A percentile compares a stretch with the other conserved stretches of the same genome.
These are phyloP conservation scores for Fusarium sp. DNA, from an alignment of 2,329 filamentous ascomycete genomes.

Conservation along the genomic window DNA sequence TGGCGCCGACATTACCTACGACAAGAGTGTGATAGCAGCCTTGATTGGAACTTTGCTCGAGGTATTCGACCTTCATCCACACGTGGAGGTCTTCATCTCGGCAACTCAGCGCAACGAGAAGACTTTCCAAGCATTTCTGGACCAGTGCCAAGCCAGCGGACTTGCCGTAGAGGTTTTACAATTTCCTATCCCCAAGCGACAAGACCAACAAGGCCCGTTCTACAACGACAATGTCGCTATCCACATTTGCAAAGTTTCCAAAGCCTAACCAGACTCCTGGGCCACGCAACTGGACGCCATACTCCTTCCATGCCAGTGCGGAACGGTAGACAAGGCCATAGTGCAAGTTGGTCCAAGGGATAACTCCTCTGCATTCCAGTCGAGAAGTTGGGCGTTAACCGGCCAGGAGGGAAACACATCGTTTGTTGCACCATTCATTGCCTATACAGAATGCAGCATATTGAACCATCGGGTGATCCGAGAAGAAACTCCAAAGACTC, in stretches of 20 bases:
- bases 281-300: conserved; percentile 14
- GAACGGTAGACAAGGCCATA: conserved; percentile 3
- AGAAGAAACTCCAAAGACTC: not conserved
- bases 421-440: conserved; percentile 20
- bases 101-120: conserved; percentile 77
- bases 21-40: conserved; percentile 70
- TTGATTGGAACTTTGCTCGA: conserved; percentile 74
- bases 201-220: conserved; percentile 71
- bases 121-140: conserved; percentile 74
- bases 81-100: conserved; percentile 72
- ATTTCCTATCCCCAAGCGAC: conserved; percentile 55
- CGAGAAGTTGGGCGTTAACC: conserved; percentile 10
- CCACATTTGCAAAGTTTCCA: conserved; percentile 59
- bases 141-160: conserved; percentile 64
- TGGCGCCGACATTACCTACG: conserved; percentile 84
- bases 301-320: conserved; percentile 5
- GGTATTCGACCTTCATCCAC: conserved; percentile 68
- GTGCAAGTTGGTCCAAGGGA: conserved; percentile 13
- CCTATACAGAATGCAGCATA: conserved; percentile 20
- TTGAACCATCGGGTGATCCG: conserved; percentile 20
- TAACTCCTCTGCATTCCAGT: conserved; percentile 43
- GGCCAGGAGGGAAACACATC: conserved; percentile 7
- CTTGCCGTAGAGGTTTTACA: conserved; percentile 59
- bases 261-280: conserved; percentile 27
- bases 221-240: conserved; percentile 72